A percentile compares a stretch with the other conserved stretches of the same genome.
These are phyloP conservation scores for Apiotrichum sp. DNA, from an alignment of 1,284 basidiomycete genomes.

Conservation along the genomic window DNA sequence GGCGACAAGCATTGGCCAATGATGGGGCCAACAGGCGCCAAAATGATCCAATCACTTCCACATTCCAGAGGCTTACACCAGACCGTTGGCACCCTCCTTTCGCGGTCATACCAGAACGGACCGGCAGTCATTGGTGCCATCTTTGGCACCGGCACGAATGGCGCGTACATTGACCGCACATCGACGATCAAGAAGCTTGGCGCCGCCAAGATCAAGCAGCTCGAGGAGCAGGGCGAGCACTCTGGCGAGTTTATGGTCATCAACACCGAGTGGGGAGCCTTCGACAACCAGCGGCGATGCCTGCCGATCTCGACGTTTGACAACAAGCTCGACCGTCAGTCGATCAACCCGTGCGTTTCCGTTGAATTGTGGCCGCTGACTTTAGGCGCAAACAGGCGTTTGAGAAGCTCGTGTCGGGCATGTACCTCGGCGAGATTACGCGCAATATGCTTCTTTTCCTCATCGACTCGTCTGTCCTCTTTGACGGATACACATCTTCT, in stretches of 20 bases:
- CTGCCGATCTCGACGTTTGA: slow-evolving; percentile 90
- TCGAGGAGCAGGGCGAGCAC: slow-evolving; percentile 40
- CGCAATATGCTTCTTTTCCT: slow-evolving; percentile 79
- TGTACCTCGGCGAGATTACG: slow-evolving; percentile 95
- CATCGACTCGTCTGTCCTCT: slow-evolving; percentile 67
- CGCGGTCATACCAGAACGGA: slow-evolving; percentile 83
- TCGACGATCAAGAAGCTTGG: slow-evolving; percentile 76
- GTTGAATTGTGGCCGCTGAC: too few relatives aligned
- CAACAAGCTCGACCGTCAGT: slow-evolving; percentile 83
- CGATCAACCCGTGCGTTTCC: slow-evolving; percentile 75
- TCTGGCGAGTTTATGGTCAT: slow-evolving; percentile 78
- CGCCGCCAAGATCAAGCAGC: slow-evolving; percentile 54
- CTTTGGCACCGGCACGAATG: slow-evolving; percentile 97
- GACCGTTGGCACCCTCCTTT: slow-evolving; percentile 92
- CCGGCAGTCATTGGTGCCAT: slow-evolving; percentile 82
- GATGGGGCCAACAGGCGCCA: too few relatives aligned
- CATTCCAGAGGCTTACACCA: too few relatives aligned
- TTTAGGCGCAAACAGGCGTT: slow-evolving; percentile 73
- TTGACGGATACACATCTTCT: slow-evolving; percentile 68
- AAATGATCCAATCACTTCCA: too few relatives aligned
- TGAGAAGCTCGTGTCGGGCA: slow-evolving; percentile 98
- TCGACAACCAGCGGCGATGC: slow-evolving; percentile 82
- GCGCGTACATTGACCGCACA: slow-evolving; percentile 87
- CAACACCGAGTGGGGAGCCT: slow-evolving; percentile 97
- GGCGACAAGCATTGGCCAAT: not conserved